Percentiles rank a stretch among this genome's conserved stretches.
These are phyloP conservation scores for Pogostemon cablin DNA, from an alignment of 257 asterid species.

Conservation along the genomic window DNA sequence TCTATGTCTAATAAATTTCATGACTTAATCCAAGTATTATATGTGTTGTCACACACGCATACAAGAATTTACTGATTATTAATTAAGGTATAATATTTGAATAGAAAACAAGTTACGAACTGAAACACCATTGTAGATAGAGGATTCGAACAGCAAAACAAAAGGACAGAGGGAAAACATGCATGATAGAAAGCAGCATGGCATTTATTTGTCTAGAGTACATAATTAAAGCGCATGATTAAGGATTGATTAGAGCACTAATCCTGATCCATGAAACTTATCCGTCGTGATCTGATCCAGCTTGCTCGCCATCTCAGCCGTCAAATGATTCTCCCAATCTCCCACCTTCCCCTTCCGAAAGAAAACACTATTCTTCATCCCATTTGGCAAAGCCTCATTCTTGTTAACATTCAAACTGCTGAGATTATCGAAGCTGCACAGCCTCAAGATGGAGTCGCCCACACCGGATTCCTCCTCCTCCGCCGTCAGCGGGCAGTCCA, in stretches of 20 bases:
- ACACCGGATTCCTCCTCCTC: conserved; percentile 34
- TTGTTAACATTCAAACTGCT: conserved; percentile 39
- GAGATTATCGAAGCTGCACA: conserved; percentile 41
- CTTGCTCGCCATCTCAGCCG: conserved; percentile 29
- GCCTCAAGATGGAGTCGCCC: conserved; percentile 26
- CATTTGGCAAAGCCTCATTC: conserved; percentile 28
- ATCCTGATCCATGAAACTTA: conserved; percentile 39
- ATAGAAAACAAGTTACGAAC: too few species aligned
- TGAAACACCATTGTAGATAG: too few species aligned
- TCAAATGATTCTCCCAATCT: conserved; percentile 43
- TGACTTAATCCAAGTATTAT: too few species aligned
- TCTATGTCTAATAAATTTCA: too few species aligned
- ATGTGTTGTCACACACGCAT: too few species aligned
- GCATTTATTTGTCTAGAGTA: too few species aligned
- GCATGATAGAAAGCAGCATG: too few species aligned
- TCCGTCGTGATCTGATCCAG: conserved; percentile 33
- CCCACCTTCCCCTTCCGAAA: conserved; percentile 41
- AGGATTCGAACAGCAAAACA: too few species aligned
- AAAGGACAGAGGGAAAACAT: too few species aligned
- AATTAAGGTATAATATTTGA: too few species aligned
- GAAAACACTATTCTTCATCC: conserved; percentile 26
- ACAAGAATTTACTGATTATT: too few species aligned
- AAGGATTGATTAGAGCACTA: conserved; percentile 11
- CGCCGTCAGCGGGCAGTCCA: conserved; percentile 34
- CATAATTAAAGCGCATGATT: too few species aligned